A percentile compares a stretch with the other conserved stretches of the same genome.
These are phyloP conservation scores for Hymenoscyphus repandus DNA, from an alignment of 2,329 filamentous ascomycete species.

Conservation along the genomic window DNA sequence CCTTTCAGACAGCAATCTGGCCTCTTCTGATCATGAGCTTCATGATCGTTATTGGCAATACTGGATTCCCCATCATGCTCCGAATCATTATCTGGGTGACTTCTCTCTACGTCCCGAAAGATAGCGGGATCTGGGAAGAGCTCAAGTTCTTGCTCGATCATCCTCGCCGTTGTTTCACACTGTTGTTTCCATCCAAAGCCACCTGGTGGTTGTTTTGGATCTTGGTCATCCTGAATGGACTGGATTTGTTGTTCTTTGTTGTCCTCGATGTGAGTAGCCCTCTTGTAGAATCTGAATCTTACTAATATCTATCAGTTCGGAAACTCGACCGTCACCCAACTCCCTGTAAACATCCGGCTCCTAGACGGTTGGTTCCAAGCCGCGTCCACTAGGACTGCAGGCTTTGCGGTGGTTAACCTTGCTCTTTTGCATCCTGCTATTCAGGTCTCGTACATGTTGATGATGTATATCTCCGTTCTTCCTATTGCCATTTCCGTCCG, in stretches of 20 bases:
- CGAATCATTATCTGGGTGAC: conserved; percentile 85
- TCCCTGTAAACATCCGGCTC: conserved; percentile 71
- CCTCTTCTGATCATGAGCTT: conserved; percentile 75
- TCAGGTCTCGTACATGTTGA: conserved; percentile 90
- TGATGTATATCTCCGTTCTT: conserved; percentile 99
- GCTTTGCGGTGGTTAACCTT: conserved; percentile 78
- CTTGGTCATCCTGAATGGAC: conserved; percentile 71
- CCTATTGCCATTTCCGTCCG: conserved; percentile 94
- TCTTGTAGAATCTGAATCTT: background rate
- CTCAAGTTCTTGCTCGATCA: conserved; percentile 88
- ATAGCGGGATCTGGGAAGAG: conserved; percentile 79
- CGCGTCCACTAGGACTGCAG: conserved; percentile 81
- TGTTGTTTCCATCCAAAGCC: conserved; percentile 82
- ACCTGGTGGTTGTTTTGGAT: conserved; percentile 97
- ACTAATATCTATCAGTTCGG: conserved; percentile 52
- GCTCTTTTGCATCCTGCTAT: conserved; percentile 79
- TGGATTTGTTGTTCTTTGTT: conserved; percentile 88
- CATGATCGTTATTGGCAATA: conserved; percentile 91
- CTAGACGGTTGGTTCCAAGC: conserved; percentile 89
- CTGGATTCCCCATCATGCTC: conserved; percentile 90
- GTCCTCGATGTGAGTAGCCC: conserved; percentile 70
- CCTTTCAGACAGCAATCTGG: conserved; percentile 73
- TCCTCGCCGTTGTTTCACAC: conserved; percentile 89
- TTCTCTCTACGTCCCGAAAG: conserved; percentile 60
- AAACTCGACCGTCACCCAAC: conserved; percentile 57